A percentile compares a stretch with the other conserved stretches of the same genome.
Conservation (phyloP, 1,284 basidiomycete species). For the Marasmius sp. region DNA sequence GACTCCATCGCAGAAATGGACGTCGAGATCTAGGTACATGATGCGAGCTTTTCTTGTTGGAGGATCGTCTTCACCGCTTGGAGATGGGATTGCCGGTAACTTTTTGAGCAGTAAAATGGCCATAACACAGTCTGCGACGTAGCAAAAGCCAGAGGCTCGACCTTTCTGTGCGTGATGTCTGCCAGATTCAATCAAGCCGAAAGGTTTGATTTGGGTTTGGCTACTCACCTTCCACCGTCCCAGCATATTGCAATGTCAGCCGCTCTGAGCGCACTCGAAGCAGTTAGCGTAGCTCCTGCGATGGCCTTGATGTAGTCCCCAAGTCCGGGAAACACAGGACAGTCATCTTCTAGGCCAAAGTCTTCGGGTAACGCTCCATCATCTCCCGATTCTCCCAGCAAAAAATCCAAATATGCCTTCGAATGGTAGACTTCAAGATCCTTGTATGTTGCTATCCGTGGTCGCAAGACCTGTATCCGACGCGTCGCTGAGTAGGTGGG, state of each 20-base stretch:
- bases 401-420: slow-evolving; percentile 54
- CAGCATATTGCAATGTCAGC: slow-evolving; percentile 75
- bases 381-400: slow-evolving; percentile 36
- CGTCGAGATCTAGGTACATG: slow-evolving; percentile 90
- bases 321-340: slow-evolving; percentile 75
- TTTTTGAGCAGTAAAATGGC: slow-evolving; percentile 67
- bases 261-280: slow-evolving; percentile 60
- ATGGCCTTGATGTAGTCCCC: slow-evolving; percentile 68
- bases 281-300: slow-evolving; percentile 77
- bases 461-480: slow-evolving; percentile 48
- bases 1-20: slow-evolving; percentile 91
- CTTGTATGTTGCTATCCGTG: slow-evolving; percentile 47
- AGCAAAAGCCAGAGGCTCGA: slow-evolving; percentile 88
- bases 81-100: slow-evolving; percentile 10
- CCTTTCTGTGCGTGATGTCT: slow-evolving; percentile 80
- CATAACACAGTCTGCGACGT: slow-evolving; percentile 87
- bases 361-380: slow-evolving; percentile 35
- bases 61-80: background rate
- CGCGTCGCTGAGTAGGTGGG: slow-evolving; percentile 23
- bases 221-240: slow-evolving; percentile 76
- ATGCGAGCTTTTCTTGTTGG: slow-evolving; percentile 56
- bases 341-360: slow-evolving; percentile 80
- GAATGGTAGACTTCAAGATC: slow-evolving; percentile 60
- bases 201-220: slow-evolving; percentile 19
- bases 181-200: background rate